Conservation (phyloP, 345 rosid genomes). For the Ailanthus altissimus region DNA sequence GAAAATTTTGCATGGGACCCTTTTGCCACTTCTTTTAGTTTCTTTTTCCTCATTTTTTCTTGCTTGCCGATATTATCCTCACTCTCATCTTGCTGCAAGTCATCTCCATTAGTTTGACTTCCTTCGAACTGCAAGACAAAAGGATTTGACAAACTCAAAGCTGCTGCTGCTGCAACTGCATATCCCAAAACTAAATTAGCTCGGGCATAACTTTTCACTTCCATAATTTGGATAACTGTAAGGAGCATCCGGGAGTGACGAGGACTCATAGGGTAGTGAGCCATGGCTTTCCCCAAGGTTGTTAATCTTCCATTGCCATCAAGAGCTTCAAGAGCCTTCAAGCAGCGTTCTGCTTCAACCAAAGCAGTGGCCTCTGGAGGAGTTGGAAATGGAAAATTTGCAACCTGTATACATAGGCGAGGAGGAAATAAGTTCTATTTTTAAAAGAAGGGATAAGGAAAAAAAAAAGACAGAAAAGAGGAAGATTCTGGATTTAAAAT, state of each 20-base stretch:
- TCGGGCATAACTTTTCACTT: slow-evolving; percentile 40
- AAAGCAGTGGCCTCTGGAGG: slow-evolving; percentile 67
- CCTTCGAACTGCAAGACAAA: slow-evolving; percentile 61
- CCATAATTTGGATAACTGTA: slow-evolving; percentile 62
- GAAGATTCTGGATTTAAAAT: not conserved
- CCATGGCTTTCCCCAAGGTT: slow-evolving; percentile 80
- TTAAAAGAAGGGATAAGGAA: not conserved
- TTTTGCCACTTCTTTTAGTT: slow-evolving; percentile 57
- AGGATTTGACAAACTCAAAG: slow-evolving; percentile 75
- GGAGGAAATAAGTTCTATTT: not conserved
- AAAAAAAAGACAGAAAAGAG: not conserved
- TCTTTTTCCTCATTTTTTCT: slow-evolving; percentile 55
- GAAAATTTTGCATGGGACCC: slow-evolving; percentile 58
- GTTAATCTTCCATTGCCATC: slow-evolving; percentile 63
- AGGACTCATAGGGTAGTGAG: slow-evolving; percentile 86
- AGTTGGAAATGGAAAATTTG: slow-evolving; percentile 92
- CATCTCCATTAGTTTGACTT: slow-evolving; percentile 30
- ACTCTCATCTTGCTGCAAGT: slow-evolving; percentile 30
- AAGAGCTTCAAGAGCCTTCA: slow-evolving; percentile 80
- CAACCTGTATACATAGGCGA: slow-evolving; percentile 51
- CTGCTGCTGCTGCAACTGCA: slow-evolving; percentile 81
- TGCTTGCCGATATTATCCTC: slow-evolving; percentile 36
- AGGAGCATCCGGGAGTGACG: slow-evolving; percentile 94
- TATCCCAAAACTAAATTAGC: slow-evolving; percentile 70
- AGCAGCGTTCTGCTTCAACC: slow-evolving; percentile 66